These are phyloP conservation scores for Linderniella brevidens DNA, from an alignment of 257 asterid species.

Conservation along the genomic window DNA sequence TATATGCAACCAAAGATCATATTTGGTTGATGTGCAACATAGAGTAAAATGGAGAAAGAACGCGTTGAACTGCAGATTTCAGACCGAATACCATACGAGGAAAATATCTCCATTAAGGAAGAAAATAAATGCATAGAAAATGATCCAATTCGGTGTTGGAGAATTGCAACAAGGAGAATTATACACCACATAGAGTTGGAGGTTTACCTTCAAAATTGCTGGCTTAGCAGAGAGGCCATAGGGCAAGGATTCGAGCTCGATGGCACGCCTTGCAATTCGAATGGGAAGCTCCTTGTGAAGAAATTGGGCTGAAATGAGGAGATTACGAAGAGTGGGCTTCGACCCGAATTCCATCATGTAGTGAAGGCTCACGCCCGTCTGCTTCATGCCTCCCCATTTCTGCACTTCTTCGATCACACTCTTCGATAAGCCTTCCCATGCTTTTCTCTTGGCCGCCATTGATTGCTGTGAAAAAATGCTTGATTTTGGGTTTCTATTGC, in stretches of 20 bases:
- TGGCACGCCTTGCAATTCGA: conserved; percentile 78
- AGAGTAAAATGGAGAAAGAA: neutral
- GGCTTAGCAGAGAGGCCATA: conserved; percentile 63
- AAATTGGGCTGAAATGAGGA: conserved; percentile 70
- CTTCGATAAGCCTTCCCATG: conserved; percentile 30
- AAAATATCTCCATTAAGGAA: no score
- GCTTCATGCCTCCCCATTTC: conserved; percentile 67
- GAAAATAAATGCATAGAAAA: no score
- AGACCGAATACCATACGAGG: no score
- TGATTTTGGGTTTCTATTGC: no score
- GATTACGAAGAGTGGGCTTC: conserved; percentile 43
- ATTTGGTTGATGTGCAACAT: neutral
- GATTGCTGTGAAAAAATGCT: neutral
- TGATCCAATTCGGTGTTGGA: neutral
- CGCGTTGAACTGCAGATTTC: neutral
- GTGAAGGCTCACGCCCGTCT: conserved; percentile 72
- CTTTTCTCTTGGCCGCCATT: conserved; percentile 78
- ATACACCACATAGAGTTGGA: no score
- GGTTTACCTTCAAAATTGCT: conserved; percentile 66
- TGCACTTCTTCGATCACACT: conserved; percentile 49
- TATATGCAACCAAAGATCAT: no score
- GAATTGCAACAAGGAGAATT: neutral
- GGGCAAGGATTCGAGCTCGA: conserved; percentile 74
- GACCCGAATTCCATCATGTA: conserved; percentile 94
- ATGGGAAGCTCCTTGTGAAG: conserved; percentile 78